These are phyloP conservation scores for Nissolia schottii DNA, from an alignment of 306 rosid genomes.

Conservation along the genomic window DNA sequence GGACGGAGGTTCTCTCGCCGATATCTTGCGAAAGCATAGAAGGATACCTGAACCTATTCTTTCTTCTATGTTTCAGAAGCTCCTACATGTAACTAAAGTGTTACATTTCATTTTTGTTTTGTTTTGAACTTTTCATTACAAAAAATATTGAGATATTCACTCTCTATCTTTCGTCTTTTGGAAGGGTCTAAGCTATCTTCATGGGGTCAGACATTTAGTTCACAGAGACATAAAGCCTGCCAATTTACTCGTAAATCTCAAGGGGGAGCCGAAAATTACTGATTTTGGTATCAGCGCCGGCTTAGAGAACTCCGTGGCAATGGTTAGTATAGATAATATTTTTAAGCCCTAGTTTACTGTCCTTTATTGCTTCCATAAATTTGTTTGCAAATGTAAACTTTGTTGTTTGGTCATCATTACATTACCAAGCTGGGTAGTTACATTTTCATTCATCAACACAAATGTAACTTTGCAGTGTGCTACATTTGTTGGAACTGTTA, in stretches of 20 bases:
- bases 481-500: constrained; percentile 94
- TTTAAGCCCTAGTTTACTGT: constrained; percentile 11
- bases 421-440: background rate
- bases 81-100: constrained; percentile 55
- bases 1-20: constrained; percentile 98
- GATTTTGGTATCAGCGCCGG: constrained; percentile 99
- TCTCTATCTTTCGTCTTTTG: constrained; percentile 17
- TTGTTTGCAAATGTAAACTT: background rate
- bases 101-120: constrained; percentile 6
- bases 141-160: constrained; percentile 7
- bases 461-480: constrained; percentile 64
- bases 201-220: constrained; percentile 84
- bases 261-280: constrained; percentile 93
- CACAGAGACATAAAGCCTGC: constrained; percentile 99
- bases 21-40: constrained; percentile 57
- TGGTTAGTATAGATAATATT: constrained; percentile 49
- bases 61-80: constrained; percentile 88
- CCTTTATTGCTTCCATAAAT: background rate
- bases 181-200: constrained; percentile 90
- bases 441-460: constrained; percentile 6
- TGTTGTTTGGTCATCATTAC: background rate
- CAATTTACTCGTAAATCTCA: constrained; percentile 85
- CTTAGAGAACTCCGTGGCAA: constrained; percentile 92
- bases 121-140: constrained; percentile 2
- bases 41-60: constrained; percentile 78